A percentile compares a stretch with the other conserved stretches of the same genome.
Evolutionary conservation across 2,329 filamentous ascomycete genomes (phyloP).

Genomic region (Cyphellophora attinorum): DNA sequence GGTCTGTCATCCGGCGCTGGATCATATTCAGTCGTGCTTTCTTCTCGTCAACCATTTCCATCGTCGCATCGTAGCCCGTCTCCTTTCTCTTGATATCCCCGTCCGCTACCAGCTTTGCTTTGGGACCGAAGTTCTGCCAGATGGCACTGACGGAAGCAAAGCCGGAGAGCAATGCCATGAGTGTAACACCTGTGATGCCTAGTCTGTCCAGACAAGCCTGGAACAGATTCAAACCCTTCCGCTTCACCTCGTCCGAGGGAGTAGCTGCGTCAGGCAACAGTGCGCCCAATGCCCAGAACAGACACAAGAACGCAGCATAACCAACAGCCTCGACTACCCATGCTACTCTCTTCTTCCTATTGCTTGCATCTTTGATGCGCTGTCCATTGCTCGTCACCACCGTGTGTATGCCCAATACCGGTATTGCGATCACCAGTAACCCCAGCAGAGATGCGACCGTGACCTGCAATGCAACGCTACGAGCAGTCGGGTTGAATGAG

Average conservation of each 20-base stretch:
- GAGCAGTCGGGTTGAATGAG: slow-evolving; percentile 56
- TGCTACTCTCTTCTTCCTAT: slow-evolving; percentile 48
- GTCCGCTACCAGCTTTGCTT: slow-evolving; percentile 57
- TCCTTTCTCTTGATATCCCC: slow-evolving; percentile 68
- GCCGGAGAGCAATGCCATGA: slow-evolving; percentile 81
- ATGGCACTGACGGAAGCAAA: slow-evolving; percentile 82
- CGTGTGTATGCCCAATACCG: slow-evolving; percentile 67
- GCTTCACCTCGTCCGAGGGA: slow-evolving; percentile 31
- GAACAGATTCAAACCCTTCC: slow-evolving; percentile 32
- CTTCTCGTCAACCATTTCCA: slow-evolving; percentile 70
- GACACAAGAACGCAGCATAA: slow-evolving; percentile 59
- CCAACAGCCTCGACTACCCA: slow-evolving; percentile 55
- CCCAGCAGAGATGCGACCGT: slow-evolving; percentile 64
- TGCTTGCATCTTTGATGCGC: slow-evolving; percentile 44
- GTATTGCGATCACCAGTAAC: slow-evolving; percentile 64
- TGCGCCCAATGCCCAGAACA: slow-evolving; percentile 68
- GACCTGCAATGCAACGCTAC: slow-evolving; percentile 57
- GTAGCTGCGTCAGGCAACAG: slow-evolving; percentile 48
- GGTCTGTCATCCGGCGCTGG: slow-evolving; percentile 39
- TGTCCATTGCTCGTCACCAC: slow-evolving; percentile 49
- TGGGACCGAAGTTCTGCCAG: slow-evolving; percentile 71
- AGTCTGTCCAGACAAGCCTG: slow-evolving; percentile 56
- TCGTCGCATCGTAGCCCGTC: slow-evolving; percentile 66
- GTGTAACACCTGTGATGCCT: slow-evolving; percentile 72
- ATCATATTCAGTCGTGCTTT: slow-evolving; percentile 49